Evolutionary conservation across 2,329 filamentous ascomycete species (phyloP).

Genomic region (Alternaria rosae): DNA sequence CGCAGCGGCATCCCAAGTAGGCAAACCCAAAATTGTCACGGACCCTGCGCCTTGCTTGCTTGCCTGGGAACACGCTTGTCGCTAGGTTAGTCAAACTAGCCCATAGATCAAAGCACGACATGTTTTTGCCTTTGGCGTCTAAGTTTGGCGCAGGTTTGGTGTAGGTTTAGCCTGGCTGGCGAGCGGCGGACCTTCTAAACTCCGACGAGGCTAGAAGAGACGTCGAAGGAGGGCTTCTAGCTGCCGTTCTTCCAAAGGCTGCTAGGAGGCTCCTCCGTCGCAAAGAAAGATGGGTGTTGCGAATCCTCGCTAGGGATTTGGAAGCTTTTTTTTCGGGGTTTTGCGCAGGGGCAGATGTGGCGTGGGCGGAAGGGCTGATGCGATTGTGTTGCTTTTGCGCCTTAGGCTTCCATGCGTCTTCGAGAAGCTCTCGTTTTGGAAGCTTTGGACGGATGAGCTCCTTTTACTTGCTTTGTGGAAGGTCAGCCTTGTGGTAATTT

Average conservation of each 20-base stretch:
- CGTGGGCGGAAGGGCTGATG: neutral
- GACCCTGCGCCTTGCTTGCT: neutral
- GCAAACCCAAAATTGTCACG: neutral
- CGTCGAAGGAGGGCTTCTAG: neutral
- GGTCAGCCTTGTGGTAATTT: neutral
- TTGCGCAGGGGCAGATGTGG: neutral
- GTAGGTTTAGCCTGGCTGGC: neutral
- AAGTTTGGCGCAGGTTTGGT: slow-evolving; percentile 3
- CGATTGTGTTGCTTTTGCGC: neutral
- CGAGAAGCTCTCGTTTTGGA: neutral
- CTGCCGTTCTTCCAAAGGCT: neutral
- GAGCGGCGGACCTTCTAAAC: neutral
- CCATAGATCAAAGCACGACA: neutral
- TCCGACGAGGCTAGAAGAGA: neutral
- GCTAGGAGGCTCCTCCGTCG: neutral
- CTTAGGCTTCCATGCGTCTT: slow-evolving; percentile 1
- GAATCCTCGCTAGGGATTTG: neutral
- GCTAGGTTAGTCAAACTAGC: neutral
- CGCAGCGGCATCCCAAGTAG: neutral
- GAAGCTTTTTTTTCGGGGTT: neutral
- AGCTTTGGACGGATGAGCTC: neutral
- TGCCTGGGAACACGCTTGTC: neutral
- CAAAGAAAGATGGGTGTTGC: neutral
- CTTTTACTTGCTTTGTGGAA: neutral
- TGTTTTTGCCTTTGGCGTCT: neutral